Base-by-base conservation (phyloP, 139 green algal genomes). In the Chlamydomonas sp. region DNA sequence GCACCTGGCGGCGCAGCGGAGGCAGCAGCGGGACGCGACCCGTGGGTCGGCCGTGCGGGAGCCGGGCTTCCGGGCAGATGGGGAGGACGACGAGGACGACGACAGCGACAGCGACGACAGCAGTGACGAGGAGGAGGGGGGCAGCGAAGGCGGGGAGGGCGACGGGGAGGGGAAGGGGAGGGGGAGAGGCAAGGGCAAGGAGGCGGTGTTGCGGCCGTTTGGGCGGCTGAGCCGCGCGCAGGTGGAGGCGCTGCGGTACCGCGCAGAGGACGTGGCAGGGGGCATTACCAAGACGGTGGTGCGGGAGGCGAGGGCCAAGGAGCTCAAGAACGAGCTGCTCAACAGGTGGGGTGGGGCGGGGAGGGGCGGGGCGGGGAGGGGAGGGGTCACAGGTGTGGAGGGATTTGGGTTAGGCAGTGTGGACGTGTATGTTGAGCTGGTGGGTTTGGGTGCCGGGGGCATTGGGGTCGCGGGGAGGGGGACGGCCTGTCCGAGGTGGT, bases 321-420 rank as follows among this genome's bases (percentile, higher is more conserved):
- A 99, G 89, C 90, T 99, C 17, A 95, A 95, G 84, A 83, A 93
- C 17, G 97, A 99, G 95, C 91, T 99, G 91, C 95, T 99, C 84
- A 99, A 99, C 95, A 92, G 84, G 83, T 88, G 83, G 0, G 83
- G 72, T 0, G 18, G 67, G 8, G 8, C 0, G 14, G 10, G 12
- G 10, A 12, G 5, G 67, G 83, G 72, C 5, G 18, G 67, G 8
- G 8, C 0, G 14, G 10, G 12, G 10, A 12, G 5, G 67, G 67
- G 12, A 72, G 3, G 10, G 3, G 67, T 20, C 67, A n/a, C 68
- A 74, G 14, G 68, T 74, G 68, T 74, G 14, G 68, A 74, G 16
- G 68, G 16, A 17, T 15, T 74, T 74, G 68, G 14, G 68, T n/a
- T 1, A 49, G 31, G 31, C 31, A 49, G 31, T 49, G 31, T 49